Conservation (phyloP, 768 basidiomycete genomes). For the Pleurotus giganteus region DNA sequence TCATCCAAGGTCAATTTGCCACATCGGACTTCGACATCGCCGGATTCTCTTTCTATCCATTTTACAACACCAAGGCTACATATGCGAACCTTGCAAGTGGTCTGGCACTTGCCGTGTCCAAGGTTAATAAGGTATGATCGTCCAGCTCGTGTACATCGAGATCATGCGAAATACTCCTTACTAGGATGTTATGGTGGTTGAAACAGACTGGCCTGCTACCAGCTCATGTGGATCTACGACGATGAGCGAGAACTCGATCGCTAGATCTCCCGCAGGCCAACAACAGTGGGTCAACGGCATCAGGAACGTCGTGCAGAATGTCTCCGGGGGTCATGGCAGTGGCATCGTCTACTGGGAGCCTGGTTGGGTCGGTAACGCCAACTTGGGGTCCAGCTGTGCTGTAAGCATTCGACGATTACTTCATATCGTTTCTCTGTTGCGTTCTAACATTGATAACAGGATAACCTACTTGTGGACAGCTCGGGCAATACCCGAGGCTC, state of each 20-base stretch:
- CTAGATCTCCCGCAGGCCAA: constrained; percentile 51
- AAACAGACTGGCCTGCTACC: constrained; percentile 60
- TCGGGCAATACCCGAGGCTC: constrained; percentile 42
- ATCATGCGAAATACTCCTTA: neutral
- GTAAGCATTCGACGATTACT: constrained; percentile 23
- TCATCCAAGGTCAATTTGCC: constrained; percentile 49
- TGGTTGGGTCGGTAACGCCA: constrained; percentile 59
- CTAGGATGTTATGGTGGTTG: constrained; percentile 56
- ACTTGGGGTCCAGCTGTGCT: constrained; percentile 38
- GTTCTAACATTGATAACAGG: constrained; percentile 26
- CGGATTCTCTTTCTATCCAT: constrained; percentile 67
- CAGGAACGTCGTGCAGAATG: constrained; percentile 38
- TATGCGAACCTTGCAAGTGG: constrained; percentile 46
- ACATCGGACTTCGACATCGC: constrained; percentile 52
- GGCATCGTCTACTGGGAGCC: constrained; percentile 68
- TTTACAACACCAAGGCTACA: constrained; percentile 59
- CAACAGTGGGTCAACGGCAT: constrained; percentile 51
- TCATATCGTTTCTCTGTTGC: neutral
- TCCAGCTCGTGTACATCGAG: neutral
- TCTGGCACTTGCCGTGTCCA: constrained; percentile 47
- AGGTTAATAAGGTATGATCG: constrained; percentile 42
- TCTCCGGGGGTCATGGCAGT: constrained; percentile 48
- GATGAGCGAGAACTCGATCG: constrained; percentile 44
- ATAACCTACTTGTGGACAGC: constrained; percentile 47
- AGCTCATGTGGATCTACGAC: constrained; percentile 38